Percentiles rank a stretch among this genome's conserved stretches.
Conservation (phyloP, 768 basidiomycete genomes). For the Collybia sp. region DNA sequence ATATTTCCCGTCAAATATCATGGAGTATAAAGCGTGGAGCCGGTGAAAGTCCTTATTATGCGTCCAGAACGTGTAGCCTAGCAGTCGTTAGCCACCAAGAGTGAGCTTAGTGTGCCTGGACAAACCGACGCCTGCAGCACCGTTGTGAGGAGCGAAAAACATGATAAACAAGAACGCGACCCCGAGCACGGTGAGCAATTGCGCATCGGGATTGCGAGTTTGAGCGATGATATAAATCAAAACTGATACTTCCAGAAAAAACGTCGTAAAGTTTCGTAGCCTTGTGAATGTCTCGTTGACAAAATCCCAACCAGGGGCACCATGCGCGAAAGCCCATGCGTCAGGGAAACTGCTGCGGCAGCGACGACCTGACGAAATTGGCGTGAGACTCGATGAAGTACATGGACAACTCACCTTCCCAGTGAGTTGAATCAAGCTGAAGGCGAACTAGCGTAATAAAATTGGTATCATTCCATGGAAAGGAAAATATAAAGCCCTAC, state of each 20-base stretch:
- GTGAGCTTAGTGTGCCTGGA: background rate
- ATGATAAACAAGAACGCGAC: constrained; percentile 22
- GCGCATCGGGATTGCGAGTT: constrained; percentile 13
- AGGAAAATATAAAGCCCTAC: constrained; percentile 13
- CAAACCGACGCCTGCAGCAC: constrained; percentile 30
- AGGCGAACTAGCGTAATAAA: constrained; percentile 16
- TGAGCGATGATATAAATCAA: constrained; percentile 15
- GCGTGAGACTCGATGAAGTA: no score
- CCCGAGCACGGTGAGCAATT: constrained; percentile 19
- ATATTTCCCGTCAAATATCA: constrained; percentile 31
- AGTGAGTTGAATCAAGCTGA: constrained; percentile 11
- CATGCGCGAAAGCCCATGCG: constrained; percentile 22
- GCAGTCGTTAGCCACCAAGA: background rate
- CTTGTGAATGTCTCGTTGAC: constrained; percentile 18
- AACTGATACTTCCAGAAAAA: constrained; percentile 19
- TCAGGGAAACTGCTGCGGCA: constrained; percentile 9
- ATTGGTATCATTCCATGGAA: background rate
- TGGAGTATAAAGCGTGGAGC: constrained; percentile 30
- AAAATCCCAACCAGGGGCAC: constrained; percentile 28
- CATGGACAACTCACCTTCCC: constrained; percentile 6
- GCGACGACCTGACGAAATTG: background rate
- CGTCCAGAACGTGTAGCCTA: constrained; percentile 38
- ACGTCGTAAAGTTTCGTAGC: constrained; percentile 14
- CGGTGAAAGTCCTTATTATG: constrained; percentile 28
- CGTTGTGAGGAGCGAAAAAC: constrained; percentile 27